A percentile compares a stretch with the other conserved stretches of the same genome.
Evolutionary conservation across 148 eudicot species (phyloP).

Genomic region (Pouteria glomerata): DNA sequence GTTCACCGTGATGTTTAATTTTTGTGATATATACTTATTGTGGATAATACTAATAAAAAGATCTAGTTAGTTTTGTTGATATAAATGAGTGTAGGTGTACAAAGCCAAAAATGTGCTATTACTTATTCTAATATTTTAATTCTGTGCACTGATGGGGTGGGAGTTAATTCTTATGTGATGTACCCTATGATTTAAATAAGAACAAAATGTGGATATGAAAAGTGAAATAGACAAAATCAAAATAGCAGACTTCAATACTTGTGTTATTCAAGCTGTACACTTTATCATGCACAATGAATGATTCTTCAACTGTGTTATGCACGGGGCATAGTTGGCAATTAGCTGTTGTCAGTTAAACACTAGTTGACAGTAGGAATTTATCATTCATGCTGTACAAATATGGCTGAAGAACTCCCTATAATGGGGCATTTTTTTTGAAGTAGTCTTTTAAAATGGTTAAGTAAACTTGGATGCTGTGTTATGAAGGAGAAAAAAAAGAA

Average conservation of each 20-base stretch:
- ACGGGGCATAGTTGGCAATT: neutral
- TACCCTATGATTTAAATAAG: neutral
- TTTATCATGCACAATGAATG: neutral
- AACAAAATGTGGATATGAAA: neutral
- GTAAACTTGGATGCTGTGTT: too few species aligned
- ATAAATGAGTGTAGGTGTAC: neutral
- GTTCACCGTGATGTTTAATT: slow-evolving; percentile 12
- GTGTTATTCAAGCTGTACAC: neutral
- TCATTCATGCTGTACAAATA: neutral
- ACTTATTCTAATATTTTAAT: neutral
- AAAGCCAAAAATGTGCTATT: neutral
- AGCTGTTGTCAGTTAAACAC: neutral
- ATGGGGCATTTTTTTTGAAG: neutral
- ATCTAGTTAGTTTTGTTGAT: neutral
- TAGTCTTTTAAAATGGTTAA: neutral
- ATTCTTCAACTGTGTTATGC: neutral
- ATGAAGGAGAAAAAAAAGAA: too few species aligned
- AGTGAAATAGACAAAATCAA: neutral
- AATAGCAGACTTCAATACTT: neutral
- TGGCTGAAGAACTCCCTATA: neutral
- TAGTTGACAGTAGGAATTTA: neutral
- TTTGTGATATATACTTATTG: neutral
- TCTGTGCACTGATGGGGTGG: neutral
- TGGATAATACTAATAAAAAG: neutral
- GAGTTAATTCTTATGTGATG: neutral